phyloP scores from a whole-genome alignment of 164 flowering plant species.

The Stephania yunnanensis region DNA sequence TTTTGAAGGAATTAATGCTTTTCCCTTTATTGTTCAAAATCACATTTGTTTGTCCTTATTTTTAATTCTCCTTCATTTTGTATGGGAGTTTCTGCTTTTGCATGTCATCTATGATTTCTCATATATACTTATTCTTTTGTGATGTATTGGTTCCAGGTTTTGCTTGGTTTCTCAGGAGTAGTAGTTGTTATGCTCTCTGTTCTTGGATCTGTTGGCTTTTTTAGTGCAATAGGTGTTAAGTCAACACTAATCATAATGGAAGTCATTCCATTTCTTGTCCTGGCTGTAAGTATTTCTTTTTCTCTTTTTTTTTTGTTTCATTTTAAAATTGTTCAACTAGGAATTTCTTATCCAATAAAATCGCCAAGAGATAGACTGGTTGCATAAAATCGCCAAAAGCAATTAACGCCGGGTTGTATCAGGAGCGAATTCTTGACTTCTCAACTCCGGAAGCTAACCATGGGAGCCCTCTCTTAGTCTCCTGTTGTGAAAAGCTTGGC shows the following conservation, averaged over 20 bases:
- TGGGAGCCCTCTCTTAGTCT: not conserved
- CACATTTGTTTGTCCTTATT: not conserved
- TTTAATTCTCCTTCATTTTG: not conserved
- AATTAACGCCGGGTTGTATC: not conserved
- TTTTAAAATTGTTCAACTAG: not conserved
- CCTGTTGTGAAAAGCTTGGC: not conserved
- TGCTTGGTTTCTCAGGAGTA: constrained; percentile 93
- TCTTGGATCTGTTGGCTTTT: constrained; percentile 87
- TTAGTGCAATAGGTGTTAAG: constrained; percentile 94
- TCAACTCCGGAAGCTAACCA: not conserved
- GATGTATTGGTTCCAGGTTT: constrained; percentile 45
- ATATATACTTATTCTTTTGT: not conserved
- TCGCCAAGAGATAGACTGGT: not conserved
- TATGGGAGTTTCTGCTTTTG: not conserved
- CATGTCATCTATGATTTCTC: not conserved
- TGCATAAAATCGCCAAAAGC: not conserved
- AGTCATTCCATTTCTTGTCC: constrained; percentile 97
- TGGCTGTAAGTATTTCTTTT: constrained; percentile 72
- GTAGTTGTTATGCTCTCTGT: constrained; percentile 88
- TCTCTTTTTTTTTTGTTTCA: not conserved
- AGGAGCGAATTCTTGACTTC: not conserved
- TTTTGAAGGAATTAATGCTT: not conserved
- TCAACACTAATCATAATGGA: constrained; percentile 97
- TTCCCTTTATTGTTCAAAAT: not conserved
- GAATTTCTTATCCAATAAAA: not conserved